Evolutionary conservation across 192 early-diverging fungal species (phyloP).

Genomic region (Rhizoclosmatium sp.): DNA sequence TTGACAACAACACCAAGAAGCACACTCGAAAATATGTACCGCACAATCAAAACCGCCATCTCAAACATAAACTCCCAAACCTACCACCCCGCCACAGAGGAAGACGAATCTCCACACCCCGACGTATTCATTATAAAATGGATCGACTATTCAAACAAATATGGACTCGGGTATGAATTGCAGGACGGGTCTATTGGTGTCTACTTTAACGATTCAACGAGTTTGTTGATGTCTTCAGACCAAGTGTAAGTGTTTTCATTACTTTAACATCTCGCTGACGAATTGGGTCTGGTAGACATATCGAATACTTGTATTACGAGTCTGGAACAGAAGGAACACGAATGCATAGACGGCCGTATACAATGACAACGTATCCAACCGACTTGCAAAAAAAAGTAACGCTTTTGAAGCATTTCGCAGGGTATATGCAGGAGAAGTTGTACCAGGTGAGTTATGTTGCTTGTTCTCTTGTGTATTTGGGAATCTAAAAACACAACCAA

Average conservation of each 20-base stretch:
- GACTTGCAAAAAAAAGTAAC: conserved; percentile 68
- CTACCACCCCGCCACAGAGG: no score
- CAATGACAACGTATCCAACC: conserved; percentile 52
- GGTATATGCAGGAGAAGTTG: conserved; percentile 63
- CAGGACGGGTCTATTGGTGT: conserved; percentile 86
- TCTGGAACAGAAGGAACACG: conserved; percentile 12
- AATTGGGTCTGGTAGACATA: conserved; percentile 37
- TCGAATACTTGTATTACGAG: conserved; percentile 57
- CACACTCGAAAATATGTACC: conserved; percentile 47
- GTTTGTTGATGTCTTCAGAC: conserved; percentile 69
- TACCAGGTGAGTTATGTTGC: conserved; percentile 18
- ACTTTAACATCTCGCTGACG: background rate
- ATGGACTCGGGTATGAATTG: conserved; percentile 89
- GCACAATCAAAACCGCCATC: no score
- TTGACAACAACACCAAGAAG: conserved; percentile 9
- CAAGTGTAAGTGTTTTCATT: conserved; percentile 48
- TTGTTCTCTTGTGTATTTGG: conserved; percentile 16
- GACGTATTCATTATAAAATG: conserved; percentile 84
- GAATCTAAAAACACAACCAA: background rate
- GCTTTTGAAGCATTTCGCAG: conserved; percentile 63
- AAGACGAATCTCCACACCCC: conserved; percentile 13
- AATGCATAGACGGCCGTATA: conserved; percentile 52
- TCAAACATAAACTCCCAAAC: no score
- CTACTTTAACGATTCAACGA: conserved; percentile 89
- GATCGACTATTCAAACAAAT: conserved; percentile 84